Base-by-base conservation (phyloP, 768 basidiomycete species). In the Goffeauzyma gilvescens region DNA sequence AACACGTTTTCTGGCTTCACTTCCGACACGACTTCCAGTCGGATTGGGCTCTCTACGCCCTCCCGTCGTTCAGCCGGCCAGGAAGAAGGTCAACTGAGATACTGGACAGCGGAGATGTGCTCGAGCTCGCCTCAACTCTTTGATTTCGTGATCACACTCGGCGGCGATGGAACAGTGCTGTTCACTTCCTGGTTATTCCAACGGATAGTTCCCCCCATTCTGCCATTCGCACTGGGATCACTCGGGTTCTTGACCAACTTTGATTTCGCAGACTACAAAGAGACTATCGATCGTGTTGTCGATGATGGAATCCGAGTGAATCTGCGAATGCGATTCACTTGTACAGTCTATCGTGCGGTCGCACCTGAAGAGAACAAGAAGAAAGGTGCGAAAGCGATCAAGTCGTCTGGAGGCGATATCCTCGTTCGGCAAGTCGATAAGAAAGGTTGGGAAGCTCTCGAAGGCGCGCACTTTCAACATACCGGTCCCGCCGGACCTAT, bases 151-250 rank as follows among this genome's bases (percentile, higher is more conserved):
- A 71, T 96, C 33, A 96, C 93, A 22, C 78, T 96, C 48, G 93
- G 93, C 35, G 93, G 93, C 8, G 93, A 98, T 60, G 93, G 93
- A 12, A 98, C 93, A 0, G 89, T 96, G 2, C 74, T 98, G 13
- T 98, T 95, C 67, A 93, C 93, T 5, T 96, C 93, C 3, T 96
- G 93, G 93, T 70, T 98, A 24, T 98, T 98, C 69, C 93, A 98
- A 62, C 77, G 78, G 41, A 85, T 98, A 55, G 93, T 96, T 13
- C 93, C 93, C n/a, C 93, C 93, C 10, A 86, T 96, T 27, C 78
- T 98, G 12, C 78, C 93, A 1, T 98, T 98, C 62, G 89, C 93
- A 1, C 72, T 98, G 21, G 93, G 93, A 32, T 95, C 90, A 4
- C 74, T 98, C 23, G 93, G 93, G 18, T 98, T 98, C 69, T 75